A percentile compares a stretch with the other conserved stretches of the same genome.
Conservation (phyloP, 345 rosid genomes). For the Trapa bicornis region DNA sequence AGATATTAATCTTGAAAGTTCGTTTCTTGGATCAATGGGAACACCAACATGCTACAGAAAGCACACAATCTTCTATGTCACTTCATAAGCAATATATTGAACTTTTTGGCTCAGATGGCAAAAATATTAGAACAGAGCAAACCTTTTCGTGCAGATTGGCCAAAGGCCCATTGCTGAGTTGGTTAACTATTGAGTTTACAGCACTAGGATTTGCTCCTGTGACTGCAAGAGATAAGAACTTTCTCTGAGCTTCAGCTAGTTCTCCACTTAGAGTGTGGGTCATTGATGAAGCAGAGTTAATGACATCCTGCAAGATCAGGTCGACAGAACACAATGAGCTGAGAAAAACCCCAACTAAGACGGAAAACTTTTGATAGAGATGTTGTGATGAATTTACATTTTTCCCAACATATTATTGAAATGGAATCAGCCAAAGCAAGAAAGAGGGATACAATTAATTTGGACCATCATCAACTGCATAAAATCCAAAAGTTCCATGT, state of each 20-base stretch:
- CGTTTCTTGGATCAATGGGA: conserved; percentile 24
- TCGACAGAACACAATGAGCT: not conserved
- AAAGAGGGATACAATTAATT: not conserved
- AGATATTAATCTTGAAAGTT: conserved; percentile 47
- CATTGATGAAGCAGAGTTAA: conserved; percentile 58
- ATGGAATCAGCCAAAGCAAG: not conserved
- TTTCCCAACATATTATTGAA: not conserved
- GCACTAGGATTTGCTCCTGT: conserved; percentile 51
- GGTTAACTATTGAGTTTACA: conserved; percentile 37
- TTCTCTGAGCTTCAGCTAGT: conserved; percentile 60
- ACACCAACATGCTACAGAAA: not conserved
- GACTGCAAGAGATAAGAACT: conserved; percentile 55
- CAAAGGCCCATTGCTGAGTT: conserved; percentile 55
- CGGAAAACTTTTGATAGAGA: too few relatives aligned
- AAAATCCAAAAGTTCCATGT: not conserved
- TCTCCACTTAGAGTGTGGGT: conserved; percentile 63
- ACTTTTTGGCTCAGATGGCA: not conserved
- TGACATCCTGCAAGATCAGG: conserved; percentile 46
- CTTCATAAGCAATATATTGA: not conserved
- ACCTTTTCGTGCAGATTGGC: conserved; percentile 55
- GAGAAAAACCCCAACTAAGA: not conserved
- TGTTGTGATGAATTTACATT: too few relatives aligned
- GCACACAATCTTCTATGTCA: too few relatives aligned
- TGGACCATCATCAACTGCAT: not conserved
- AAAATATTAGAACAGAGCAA: not conserved